These are phyloP conservation scores for Mycena albidolilacea DNA, from an alignment of 768 basidiomycete species.

Conservation along the genomic window DNA sequence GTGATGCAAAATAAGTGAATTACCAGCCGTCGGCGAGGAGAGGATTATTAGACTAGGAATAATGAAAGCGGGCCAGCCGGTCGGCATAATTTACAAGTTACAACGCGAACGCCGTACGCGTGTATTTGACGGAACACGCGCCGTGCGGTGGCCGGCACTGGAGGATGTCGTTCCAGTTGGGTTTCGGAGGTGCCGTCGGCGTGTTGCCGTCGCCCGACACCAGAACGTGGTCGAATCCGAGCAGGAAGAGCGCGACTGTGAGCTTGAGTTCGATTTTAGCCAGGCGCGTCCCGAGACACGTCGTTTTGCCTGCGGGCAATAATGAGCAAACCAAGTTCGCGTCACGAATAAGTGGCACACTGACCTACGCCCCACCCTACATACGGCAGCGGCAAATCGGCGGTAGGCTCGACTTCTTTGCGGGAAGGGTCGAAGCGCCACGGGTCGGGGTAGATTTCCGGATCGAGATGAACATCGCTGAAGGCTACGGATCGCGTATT, in stretches of 20 bases:
- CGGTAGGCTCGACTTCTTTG: conserved; percentile 55
- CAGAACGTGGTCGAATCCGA: conserved; percentile 72
- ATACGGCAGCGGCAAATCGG: conserved; percentile 72
- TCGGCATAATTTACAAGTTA: conserved; percentile 23
- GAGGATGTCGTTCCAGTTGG: conserved; percentile 86
- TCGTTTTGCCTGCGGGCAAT: conserved; percentile 69
- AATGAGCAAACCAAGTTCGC: conserved; percentile 16
- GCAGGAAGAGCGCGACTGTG: conserved; percentile 74
- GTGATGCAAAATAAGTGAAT: conserved; percentile 31
- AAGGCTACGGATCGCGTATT: conserved; percentile 58
- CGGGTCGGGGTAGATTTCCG: conserved; percentile 80
- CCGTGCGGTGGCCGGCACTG: conserved; percentile 74
- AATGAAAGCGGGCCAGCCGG: conserved; percentile 21
- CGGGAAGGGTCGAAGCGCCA: conserved; percentile 83
- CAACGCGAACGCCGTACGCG: conserved; percentile 31
- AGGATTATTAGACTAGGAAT: conserved; percentile 26
- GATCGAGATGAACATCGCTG: conserved; percentile 83
- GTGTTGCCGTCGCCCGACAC: conserved; percentile 68
- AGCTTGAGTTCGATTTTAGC: conserved; percentile 84
- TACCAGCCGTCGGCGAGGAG: conserved; percentile 5
- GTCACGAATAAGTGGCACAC: conserved; percentile 44
- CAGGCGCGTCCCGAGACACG: conserved; percentile 81
- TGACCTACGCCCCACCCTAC: conserved; percentile 88
- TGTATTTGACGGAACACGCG: conserved; percentile 68
- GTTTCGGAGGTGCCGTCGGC: conserved; percentile 63